A percentile compares a stretch with the other conserved stretches of the same genome.
phyloP scores from a whole-genome alignment of 2,329 filamentous ascomycete species.

The Amylocarpus encephaloides region DNA sequence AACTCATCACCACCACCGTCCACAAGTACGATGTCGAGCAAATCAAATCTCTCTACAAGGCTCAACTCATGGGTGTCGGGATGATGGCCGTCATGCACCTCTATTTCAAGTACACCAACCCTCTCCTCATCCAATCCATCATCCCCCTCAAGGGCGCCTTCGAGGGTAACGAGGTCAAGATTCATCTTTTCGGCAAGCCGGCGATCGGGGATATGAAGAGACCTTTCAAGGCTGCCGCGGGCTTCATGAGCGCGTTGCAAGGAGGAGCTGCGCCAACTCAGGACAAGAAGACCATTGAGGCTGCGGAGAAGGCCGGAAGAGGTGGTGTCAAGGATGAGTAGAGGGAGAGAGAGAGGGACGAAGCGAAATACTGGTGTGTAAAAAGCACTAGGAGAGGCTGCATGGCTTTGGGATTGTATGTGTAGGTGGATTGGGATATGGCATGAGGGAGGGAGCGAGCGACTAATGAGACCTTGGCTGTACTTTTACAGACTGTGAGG shows the following conservation, averaged over 20 bases:
- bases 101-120: slow-evolving; percentile 99
- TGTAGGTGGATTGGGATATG: background rate
- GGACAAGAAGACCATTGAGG: slow-evolving; percentile 84
- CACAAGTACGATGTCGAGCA: slow-evolving; percentile 90
- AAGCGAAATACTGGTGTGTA: background rate
- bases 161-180: slow-evolving; percentile 94
- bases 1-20: slow-evolving; percentile 93
- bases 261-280: slow-evolving; percentile 66
- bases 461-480: background rate
- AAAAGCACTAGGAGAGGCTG: background rate
- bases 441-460: background rate
- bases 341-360: slow-evolving; percentile 5
- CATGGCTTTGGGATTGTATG: background rate
- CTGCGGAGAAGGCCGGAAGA: slow-evolving; percentile 67
- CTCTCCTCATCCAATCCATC: slow-evolving; percentile 96
- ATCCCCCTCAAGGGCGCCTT: slow-evolving; percentile 94
- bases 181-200: slow-evolving; percentile 82
- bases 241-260: slow-evolving; percentile 75
- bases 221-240: slow-evolving; percentile 82
- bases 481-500: slow-evolving; percentile 4
- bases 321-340: slow-evolving; percentile 68
- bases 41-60: slow-evolving; percentile 77
- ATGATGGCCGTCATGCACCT: slow-evolving; percentile 99
- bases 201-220: slow-evolving; percentile 88
- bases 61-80: slow-evolving; percentile 88